Evolutionary conservation across 306 rosid genomes (phyloP).

Genomic region (Lathyrus tuberosus): DNA sequence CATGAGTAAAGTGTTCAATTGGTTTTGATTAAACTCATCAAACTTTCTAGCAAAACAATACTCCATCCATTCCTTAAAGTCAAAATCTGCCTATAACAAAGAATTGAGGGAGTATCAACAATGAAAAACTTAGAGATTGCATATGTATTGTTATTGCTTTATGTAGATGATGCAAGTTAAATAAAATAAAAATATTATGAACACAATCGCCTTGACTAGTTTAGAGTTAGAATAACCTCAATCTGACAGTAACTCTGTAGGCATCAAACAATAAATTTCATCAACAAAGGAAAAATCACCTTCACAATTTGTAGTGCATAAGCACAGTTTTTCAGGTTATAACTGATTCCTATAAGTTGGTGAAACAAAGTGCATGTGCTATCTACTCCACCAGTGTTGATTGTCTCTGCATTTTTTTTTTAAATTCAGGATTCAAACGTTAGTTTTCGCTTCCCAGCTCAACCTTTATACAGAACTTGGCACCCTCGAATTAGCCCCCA

Average conservation of each 20-base stretch:
- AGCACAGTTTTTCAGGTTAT: constrained; percentile 47
- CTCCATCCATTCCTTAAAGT: too few relatives aligned
- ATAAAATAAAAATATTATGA: constrained; percentile 32
- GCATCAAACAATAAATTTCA: constrained; percentile 47
- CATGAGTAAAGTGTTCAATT: not conserved
- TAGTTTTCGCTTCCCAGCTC: constrained; percentile 63
- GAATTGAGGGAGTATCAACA: too few relatives aligned
- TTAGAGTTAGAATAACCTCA: constrained; percentile 31
- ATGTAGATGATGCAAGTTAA: constrained; percentile 32
- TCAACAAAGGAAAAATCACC: constrained; percentile 47
- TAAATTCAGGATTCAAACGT: constrained; percentile 51
- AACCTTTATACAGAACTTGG: constrained; percentile 70
- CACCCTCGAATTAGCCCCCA: constrained; percentile 58
- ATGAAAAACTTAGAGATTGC: not conserved
- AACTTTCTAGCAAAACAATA: not conserved
- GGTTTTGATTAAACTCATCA: not conserved
- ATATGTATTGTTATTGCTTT: constrained; percentile 8
- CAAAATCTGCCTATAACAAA: too few relatives aligned
- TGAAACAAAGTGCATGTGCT: constrained; percentile 41
- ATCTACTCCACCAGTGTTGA: constrained; percentile 50
- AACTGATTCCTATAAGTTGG: constrained; percentile 46
- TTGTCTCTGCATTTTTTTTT: constrained; percentile 45
- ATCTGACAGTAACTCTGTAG: constrained; percentile 25
- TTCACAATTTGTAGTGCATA: constrained; percentile 47
- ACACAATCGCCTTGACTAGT: constrained; percentile 35